Base-by-base conservation (phyloP, 495 filamentous ascomycete genomes). In the Hypoxylon intermedium region DNA sequence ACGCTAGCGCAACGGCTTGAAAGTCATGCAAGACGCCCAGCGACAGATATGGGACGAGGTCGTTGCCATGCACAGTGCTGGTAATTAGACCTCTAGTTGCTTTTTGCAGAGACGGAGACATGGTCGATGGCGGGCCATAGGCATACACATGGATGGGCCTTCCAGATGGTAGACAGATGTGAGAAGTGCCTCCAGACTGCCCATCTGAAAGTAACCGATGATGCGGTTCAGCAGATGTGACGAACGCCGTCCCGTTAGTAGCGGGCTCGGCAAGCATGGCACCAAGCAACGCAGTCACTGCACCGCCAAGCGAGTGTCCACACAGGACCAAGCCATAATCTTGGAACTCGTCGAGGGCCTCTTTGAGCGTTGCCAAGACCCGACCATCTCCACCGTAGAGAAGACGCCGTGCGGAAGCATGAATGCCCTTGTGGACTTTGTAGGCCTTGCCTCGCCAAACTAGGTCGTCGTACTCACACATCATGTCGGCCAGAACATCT, bases 361-460 rank as follows among this genome's bases (percentile, higher is more conserved):
- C 79, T 63, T 83, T 82, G 21, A 93, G 82, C 0, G 85, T 89
- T 43, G 81, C 77, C 57, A 93, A 79, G 1, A 93, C 85, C 40
- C 83, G 73, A 5, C 87, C 86, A 28, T 85, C 85, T 12, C 76
- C 75, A 13, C 85, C 86, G 65, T 86, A 84, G 0, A 93, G 76
- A 1, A 93, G 77, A 5, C 89, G 82, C 19, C 83, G 77, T 2
- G 89, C 89, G 2, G 88, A 91, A 9, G 89, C 88, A 60, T 90
- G 85, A 63, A 93, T 89, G n/a, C 89, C 89, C 67, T 91, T 92
- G 73, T 93, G 89, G 0, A 91, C 88, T 48, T 87, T 86, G 74
- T 91, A 92, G 2, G 68, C 68, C 44, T 78, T 83, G 11, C 87
- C 88, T 44, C 86, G 82, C 81, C 88, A 89, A 24, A 77, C 59